Evolutionary conservation across 164 flowering plant genomes (phyloP).

Genomic region (Chimonanthus praecox): DNA sequence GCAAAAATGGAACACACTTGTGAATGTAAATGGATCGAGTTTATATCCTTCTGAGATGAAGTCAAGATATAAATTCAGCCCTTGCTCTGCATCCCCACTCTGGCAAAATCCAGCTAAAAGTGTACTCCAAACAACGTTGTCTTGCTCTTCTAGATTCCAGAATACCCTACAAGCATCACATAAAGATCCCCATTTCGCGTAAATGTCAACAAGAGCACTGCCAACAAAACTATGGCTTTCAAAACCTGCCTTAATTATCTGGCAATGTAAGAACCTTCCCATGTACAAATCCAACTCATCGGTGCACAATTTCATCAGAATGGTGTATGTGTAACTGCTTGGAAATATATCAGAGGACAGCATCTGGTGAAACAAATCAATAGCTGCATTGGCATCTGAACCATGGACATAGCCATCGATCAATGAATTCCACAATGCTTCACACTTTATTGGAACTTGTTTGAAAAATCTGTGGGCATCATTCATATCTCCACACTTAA

Average conservation of each 20-base stretch:
- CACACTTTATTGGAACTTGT: slow-evolving; percentile 6
- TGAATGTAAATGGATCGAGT: slow-evolving; percentile 19
- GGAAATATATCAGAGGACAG: not conserved
- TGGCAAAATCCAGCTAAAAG: slow-evolving; percentile 19
- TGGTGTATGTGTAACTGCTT: slow-evolving; percentile 15
- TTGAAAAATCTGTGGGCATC: slow-evolving; percentile 21
- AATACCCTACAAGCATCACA: slow-evolving; percentile 20
- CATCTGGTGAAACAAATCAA: slow-evolving; percentile 18
- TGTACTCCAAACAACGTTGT: slow-evolving; percentile 18
- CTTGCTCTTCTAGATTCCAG: slow-evolving; percentile 5
- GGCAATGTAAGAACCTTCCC: slow-evolving; percentile 8
- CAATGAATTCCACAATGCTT: slow-evolving; percentile 23
- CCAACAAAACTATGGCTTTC: slow-evolving; percentile 7
- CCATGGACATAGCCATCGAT: slow-evolving; percentile 16
- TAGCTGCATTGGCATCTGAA: slow-evolving; percentile 18
- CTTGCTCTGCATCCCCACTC: slow-evolving; percentile 11
- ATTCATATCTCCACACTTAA: slow-evolving; percentile 19
- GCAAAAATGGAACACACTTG: slow-evolving; percentile 18
- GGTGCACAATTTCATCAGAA: slow-evolving; percentile 12
- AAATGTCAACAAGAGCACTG: slow-evolving; percentile 44
- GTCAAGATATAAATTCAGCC: slow-evolving; percentile 11
- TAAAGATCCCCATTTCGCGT: slow-evolving; percentile 37
- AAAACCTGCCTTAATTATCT: slow-evolving; percentile 1
- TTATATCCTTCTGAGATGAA: slow-evolving; percentile 14
- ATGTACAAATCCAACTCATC: not conserved